Percentiles rank a stretch among this genome's conserved stretches.
Evolutionary conservation across 2,329 filamentous ascomycete species (phyloP).

Genomic region (Monosporascus sp.): DNA sequence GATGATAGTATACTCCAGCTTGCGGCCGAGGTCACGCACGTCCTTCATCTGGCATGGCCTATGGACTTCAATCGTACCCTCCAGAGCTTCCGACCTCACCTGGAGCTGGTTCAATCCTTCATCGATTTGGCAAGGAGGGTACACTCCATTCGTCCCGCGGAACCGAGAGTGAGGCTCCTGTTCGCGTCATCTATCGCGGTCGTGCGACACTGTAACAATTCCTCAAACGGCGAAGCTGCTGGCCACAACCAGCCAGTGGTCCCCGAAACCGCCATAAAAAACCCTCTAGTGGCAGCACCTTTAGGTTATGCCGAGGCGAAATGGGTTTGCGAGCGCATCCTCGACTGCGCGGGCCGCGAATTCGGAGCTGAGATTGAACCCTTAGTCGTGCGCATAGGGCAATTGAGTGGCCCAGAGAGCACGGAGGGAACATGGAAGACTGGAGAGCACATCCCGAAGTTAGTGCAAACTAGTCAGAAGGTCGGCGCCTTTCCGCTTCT

Average conservation of each 20-base stretch:
- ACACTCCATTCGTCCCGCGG: background rate
- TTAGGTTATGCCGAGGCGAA: slow-evolving; percentile 43
- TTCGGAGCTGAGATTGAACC: slow-evolving; percentile 28
- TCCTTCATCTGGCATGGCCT: slow-evolving; percentile 15
- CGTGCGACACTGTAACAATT: slow-evolving; percentile 13
- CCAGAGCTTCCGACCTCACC: slow-evolving; percentile 9
- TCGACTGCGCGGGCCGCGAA: slow-evolving; percentile 33
- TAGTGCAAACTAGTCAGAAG: slow-evolving; percentile 37
- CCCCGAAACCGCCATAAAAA: slow-evolving; percentile 28
- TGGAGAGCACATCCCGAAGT: slow-evolving; percentile 37
- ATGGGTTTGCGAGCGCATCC: slow-evolving; percentile 38
- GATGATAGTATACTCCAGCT: background rate
- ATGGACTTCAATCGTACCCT: slow-evolving; percentile 14
- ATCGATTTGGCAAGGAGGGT: background rate
- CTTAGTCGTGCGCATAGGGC: slow-evolving; percentile 34
- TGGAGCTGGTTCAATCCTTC: slow-evolving; percentile 1
- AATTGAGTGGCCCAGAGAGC: slow-evolving; percentile 36
- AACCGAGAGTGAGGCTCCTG: slow-evolving; percentile 14
- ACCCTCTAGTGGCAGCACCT: slow-evolving; percentile 28
- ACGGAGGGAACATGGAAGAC: slow-evolving; percentile 40
- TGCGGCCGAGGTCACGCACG: slow-evolving; percentile 8
- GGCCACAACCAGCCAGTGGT: slow-evolving; percentile 15
- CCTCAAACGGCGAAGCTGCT: background rate
- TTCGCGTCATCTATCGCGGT: slow-evolving; percentile 28
- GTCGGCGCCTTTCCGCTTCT: slow-evolving; percentile 11